These are phyloP conservation scores for Aureobasidium sp. DNA, from an alignment of 2,329 filamentous ascomycete species.

Conservation along the genomic window DNA sequence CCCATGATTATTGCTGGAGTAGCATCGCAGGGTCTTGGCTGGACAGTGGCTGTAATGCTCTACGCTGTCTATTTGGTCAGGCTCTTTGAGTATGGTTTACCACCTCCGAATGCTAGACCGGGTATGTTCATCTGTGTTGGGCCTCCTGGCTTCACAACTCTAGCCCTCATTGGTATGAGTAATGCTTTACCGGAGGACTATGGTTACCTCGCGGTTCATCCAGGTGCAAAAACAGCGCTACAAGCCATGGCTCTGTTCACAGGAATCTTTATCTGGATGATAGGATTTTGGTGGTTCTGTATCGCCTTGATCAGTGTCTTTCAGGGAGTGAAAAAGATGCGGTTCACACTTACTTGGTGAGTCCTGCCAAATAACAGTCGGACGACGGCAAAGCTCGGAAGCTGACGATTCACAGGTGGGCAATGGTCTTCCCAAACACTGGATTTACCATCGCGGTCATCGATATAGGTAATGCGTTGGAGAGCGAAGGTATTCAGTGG, in stretches of 20 bases:
- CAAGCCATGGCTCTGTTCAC: slow-evolving; percentile 29
- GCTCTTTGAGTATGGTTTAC: slow-evolving; percentile 48
- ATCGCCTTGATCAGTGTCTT: slow-evolving; percentile 28
- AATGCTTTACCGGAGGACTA: slow-evolving; percentile 26
- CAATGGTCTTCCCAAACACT: slow-evolving; percentile 72
- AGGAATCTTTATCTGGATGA: slow-evolving; percentile 54
- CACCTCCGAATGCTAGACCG: slow-evolving; percentile 42
- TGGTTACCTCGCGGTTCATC: slow-evolving; percentile 29
- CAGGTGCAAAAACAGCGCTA: slow-evolving; percentile 26
- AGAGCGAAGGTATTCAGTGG: slow-evolving; percentile 58
- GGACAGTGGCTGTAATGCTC: slow-evolving; percentile 49
- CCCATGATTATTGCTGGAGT: slow-evolving; percentile 51
- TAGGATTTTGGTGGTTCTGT: slow-evolving; percentile 49
- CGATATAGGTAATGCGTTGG: slow-evolving; percentile 55
- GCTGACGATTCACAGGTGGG: no score
- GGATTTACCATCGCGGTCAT: slow-evolving; percentile 69
- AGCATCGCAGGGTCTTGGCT: slow-evolving; percentile 51
- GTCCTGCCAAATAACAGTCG: no score
- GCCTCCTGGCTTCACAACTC: slow-evolving; percentile 35
- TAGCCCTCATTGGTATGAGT: slow-evolving; percentile 31
- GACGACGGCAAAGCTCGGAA: no score
- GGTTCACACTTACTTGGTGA: slow-evolving; percentile 48
- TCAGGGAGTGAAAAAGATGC: slow-evolving; percentile 27
- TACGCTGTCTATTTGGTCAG: slow-evolving; percentile 47
- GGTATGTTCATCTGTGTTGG: slow-evolving; percentile 62